These are phyloP conservation scores for Ascochyta fabae DNA, from an alignment of 2,329 filamentous ascomycete genomes.

Conservation along the genomic window DNA sequence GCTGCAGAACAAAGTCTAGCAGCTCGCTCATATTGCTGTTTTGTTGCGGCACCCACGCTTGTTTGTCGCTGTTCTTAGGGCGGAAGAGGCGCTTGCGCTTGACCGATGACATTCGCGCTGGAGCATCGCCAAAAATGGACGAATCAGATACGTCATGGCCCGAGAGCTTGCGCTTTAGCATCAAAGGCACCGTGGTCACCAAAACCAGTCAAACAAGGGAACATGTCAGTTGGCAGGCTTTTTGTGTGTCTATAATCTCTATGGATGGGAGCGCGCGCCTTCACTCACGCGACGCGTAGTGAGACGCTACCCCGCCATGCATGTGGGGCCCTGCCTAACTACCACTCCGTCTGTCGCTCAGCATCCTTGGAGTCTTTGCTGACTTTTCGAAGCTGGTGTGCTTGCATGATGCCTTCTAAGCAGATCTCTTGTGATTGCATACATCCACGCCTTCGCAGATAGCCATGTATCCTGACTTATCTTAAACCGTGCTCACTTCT, in stretches of 20 bases:
- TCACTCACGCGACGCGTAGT: conserved; percentile 19
- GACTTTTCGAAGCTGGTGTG: not conserved
- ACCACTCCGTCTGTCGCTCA: not conserved
- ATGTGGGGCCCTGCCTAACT: conserved; percentile 13
- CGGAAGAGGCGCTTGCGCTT: conserved; percentile 35
- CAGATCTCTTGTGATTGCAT: too few relatives aligned
- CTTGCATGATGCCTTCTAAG: too few relatives aligned
- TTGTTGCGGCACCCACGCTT: conserved; percentile 25
- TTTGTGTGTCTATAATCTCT: conserved; percentile 6
- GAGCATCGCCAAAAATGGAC: conserved; percentile 31
- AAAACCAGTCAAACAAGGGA: not conserved
- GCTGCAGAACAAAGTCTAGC: conserved; percentile 63
- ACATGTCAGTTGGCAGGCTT: conserved; percentile 9
- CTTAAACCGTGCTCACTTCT: conserved; percentile 52
- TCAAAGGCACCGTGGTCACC: conserved; percentile 16
- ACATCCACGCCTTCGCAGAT: too few relatives aligned
- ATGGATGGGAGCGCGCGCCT: conserved; percentile 1
- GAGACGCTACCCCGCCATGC: conserved; percentile 19
- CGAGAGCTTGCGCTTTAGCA: conserved; percentile 37
- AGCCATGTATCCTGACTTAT: too few relatives aligned
- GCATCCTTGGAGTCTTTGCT: not conserved
- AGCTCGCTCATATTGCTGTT: conserved; percentile 67
- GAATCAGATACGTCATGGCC: conserved; percentile 21
- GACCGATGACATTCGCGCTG: conserved; percentile 23
- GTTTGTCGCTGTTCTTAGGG: conserved; percentile 22